phyloP scores from a whole-genome alignment of 345 rosid genomes.

The Gossypium stocksii region DNA sequence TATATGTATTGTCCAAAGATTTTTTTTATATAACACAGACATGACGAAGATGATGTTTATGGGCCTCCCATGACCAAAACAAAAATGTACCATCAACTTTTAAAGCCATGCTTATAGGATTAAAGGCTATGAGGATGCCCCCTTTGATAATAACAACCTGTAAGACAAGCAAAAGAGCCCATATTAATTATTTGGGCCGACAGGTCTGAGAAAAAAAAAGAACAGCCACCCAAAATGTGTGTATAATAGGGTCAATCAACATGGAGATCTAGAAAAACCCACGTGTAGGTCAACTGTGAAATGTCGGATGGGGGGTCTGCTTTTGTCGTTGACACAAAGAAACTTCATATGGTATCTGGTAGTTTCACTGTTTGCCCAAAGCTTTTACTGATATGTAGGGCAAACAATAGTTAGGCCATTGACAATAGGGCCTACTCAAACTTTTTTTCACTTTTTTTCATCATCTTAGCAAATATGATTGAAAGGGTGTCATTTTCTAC shows the following conservation, averaged over 20 bases:
- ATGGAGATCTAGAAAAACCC: neutral
- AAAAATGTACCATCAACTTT: no score
- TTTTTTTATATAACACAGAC: no score
- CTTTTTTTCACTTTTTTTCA: neutral
- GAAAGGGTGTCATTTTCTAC: no score
- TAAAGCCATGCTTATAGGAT: neutral
- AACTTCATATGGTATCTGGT: no score
- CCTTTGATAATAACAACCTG: neutral
- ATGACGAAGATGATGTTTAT: neutral
- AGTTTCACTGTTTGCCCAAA: neutral
- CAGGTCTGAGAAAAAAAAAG: neutral
- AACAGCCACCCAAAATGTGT: neutral
- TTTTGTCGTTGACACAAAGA: no score
- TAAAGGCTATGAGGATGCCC: neutral
- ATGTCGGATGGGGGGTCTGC: neutral
- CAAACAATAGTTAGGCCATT: neutral
- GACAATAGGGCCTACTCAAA: neutral
- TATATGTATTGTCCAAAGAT: no score
- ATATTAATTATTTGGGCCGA: neutral
- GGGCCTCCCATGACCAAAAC: neutral
- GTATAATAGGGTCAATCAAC: neutral
- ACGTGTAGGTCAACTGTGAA: neutral
- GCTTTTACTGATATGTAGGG: neutral
- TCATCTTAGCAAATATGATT: no score
- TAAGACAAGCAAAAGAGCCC: neutral